Conservation (phyloP, 805 yeast genomes). For the Monosporozyma yasuniensis region DNA sequence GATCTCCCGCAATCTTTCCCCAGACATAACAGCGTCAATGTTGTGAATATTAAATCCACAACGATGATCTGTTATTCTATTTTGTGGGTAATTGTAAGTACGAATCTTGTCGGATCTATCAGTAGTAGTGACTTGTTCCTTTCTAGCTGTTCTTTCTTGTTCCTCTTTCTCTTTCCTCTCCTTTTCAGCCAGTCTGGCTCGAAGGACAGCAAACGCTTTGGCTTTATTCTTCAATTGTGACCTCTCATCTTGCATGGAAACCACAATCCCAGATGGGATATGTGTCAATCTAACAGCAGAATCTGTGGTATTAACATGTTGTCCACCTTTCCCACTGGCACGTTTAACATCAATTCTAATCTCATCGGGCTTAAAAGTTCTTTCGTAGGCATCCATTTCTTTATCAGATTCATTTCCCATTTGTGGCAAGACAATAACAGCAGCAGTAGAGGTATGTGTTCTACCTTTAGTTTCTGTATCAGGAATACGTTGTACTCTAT, state of each 20-base stretch:
- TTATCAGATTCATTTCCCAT: conserved; percentile 48
- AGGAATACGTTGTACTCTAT: conserved; percentile 90
- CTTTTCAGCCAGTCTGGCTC: conserved; percentile 76
- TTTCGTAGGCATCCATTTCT: conserved; percentile 44
- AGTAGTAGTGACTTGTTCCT: conserved; percentile 78
- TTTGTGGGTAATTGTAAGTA: conserved; percentile 89
- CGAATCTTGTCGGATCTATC: conserved; percentile 89
- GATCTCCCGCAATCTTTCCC: conserved; percentile 47
- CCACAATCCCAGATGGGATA: conserved; percentile 81
- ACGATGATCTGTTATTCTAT: conserved; percentile 88
- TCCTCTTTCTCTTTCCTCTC: conserved; percentile 59
- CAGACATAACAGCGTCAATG: conserved; percentile 55
- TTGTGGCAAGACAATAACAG: conserved; percentile 87
- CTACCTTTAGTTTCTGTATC: conserved; percentile 90
- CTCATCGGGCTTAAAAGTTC: conserved; percentile 77
- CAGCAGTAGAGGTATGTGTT: conserved; percentile 92
- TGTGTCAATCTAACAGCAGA: conserved; percentile 93
- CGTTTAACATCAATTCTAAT: conserved; percentile 94
- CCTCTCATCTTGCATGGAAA: conserved; percentile 87
- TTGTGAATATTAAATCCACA: conserved; percentile 77
- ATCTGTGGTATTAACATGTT: conserved; percentile 94
- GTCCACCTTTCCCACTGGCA: conserved; percentile 96
- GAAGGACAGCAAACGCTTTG: conserved; percentile 72
- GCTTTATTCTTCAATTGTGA: conserved; percentile 94
- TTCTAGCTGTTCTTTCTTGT: conserved; percentile 56